These are phyloP conservation scores for Globisporangium polare DNA, from an alignment of 352 stramenopile genomes.

Conservation along the genomic window DNA sequence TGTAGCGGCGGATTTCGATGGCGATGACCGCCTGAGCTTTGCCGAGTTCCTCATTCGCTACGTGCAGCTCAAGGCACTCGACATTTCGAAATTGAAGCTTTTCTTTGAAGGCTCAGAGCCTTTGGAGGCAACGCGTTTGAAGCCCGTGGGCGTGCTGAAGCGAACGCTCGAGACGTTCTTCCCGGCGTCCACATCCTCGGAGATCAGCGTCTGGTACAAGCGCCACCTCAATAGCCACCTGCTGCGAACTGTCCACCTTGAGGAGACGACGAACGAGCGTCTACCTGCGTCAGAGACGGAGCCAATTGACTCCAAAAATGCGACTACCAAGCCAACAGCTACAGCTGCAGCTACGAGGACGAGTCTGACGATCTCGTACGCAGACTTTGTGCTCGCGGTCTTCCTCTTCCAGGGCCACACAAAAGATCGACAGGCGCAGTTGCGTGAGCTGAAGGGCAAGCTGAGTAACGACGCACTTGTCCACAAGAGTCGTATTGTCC, in stretches of 20 bases:
- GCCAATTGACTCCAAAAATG: neutral
- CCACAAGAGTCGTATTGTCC: slow-evolving; percentile 62
- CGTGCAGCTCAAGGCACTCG: slow-evolving; percentile 32
- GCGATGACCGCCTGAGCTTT: slow-evolving; percentile 38
- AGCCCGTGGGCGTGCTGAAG: slow-evolving; percentile 29
- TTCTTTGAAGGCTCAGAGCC: slow-evolving; percentile 41
- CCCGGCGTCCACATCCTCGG: slow-evolving; percentile 16
- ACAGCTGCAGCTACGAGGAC: neutral
- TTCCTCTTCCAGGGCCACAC: slow-evolving; percentile 44
- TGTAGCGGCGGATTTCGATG: slow-evolving; percentile 23
- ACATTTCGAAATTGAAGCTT: slow-evolving; percentile 29
- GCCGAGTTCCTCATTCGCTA: slow-evolving; percentile 68
- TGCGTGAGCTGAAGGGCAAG: slow-evolving; percentile 20
- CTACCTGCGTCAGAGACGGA: neutral
- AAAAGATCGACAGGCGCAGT: slow-evolving; percentile 17
- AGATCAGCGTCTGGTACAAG: slow-evolving; percentile 32
- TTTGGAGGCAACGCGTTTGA: slow-evolving; percentile 24
- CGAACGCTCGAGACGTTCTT: slow-evolving; percentile 31
- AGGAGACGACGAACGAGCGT: neutral
- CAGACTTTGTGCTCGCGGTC: slow-evolving; percentile 60
- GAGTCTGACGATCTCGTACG: slow-evolving; percentile 27
- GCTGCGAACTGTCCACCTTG: slow-evolving; percentile 5
- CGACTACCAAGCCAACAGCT: neutral
- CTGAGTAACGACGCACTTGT: slow-evolving; percentile 43
- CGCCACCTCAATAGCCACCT: slow-evolving; percentile 19